Evolutionary conservation across 805 yeast genomes (phyloP).

Genomic region (Sugiyamaella floridensis): DNA sequence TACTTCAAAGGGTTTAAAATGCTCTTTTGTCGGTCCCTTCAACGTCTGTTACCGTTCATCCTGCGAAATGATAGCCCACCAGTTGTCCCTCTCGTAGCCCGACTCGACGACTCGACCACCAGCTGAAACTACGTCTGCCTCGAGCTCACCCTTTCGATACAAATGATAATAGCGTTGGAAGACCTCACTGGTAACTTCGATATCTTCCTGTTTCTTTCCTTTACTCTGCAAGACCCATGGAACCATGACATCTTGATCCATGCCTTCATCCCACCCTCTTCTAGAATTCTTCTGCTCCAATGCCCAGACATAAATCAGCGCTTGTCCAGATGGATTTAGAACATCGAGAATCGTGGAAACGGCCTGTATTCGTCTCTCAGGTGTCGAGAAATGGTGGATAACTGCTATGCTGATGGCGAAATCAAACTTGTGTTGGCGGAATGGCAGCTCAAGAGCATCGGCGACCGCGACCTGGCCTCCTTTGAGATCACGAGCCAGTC

Average conservation of each 20-base stretch:
- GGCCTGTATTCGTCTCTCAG: constrained; percentile 70
- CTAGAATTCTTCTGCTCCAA: constrained; percentile 82
- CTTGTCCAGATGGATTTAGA: constrained; percentile 54
- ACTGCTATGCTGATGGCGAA: constrained; percentile 96
- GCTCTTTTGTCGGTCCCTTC: no score
- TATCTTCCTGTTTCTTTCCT: constrained; percentile 33
- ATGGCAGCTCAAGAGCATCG: constrained; percentile 70
- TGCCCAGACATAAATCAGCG: constrained; percentile 93
- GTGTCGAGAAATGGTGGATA: constrained; percentile 89
- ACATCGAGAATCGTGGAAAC: constrained; percentile 59
- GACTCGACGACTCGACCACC: constrained; percentile 60
- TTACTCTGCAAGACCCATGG: constrained; percentile 79
- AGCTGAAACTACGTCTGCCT: constrained; percentile 58
- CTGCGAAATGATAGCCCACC: constrained; percentile 63
- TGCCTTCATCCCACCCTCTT: constrained; percentile 85
- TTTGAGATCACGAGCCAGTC: constrained; percentile 41
- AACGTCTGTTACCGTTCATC: neutral
- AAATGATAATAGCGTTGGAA: constrained; percentile 84
- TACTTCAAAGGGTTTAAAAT: no score
- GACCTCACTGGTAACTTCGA: constrained; percentile 34
- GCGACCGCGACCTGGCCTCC: constrained; percentile 60
- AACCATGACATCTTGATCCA: constrained; percentile 87
- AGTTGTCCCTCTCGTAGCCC: constrained; percentile 91
- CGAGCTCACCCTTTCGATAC: constrained; percentile 77
- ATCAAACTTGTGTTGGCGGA: constrained; percentile 46